Conservation (phyloP, 2,329 filamentous ascomycete species). For the Coniochaeta prunicola region DNA sequence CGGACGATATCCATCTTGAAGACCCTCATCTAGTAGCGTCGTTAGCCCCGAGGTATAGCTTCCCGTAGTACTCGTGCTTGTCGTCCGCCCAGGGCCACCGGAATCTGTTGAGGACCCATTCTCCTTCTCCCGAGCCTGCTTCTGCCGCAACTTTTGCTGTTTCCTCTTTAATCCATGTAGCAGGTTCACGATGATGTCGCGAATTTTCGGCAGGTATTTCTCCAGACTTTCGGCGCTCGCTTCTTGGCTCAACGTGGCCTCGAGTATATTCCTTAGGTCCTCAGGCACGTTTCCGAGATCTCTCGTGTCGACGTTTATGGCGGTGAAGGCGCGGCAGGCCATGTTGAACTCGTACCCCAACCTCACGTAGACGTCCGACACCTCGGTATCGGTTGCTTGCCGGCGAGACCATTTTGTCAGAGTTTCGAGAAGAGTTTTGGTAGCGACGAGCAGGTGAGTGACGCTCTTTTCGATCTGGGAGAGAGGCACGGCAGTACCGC, state of each 20-base stretch:
- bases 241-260: conserved; percentile 94
- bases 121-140: conserved; percentile 49
- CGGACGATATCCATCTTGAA: conserved; percentile 44
- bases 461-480: conserved; percentile 99
- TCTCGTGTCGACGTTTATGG: conserved; percentile 90
- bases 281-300: conserved; percentile 96
- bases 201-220: conserved; percentile 85
- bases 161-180: conserved; percentile 95
- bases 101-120: conserved; percentile 21
- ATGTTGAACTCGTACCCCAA: conserved; percentile 99
- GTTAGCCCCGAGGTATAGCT: conserved; percentile 53
- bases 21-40: conserved; percentile 51
- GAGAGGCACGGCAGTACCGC: conserved; percentile 65
- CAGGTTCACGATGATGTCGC: conserved; percentile 97
- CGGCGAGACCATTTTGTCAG: conserved; percentile 96
- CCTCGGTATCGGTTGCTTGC: conserved; percentile 84
- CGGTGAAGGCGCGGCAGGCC: conserved; percentile 91
- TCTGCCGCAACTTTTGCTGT: conserved; percentile 75
- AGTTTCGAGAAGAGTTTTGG: conserved; percentile 95
- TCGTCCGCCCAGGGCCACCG: conserved; percentile 38
- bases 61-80: conserved; percentile 50
- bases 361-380: conserved; percentile 96
- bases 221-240: conserved; percentile 91
- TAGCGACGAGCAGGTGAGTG: conserved; percentile 92
- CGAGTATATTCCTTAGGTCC: conserved; percentile 78